Evolutionary conservation across 192 early-diverging fungal species (phyloP), one percentile per base, ranked within the genome.

Genomic region (Podila minutissima): DNA sequence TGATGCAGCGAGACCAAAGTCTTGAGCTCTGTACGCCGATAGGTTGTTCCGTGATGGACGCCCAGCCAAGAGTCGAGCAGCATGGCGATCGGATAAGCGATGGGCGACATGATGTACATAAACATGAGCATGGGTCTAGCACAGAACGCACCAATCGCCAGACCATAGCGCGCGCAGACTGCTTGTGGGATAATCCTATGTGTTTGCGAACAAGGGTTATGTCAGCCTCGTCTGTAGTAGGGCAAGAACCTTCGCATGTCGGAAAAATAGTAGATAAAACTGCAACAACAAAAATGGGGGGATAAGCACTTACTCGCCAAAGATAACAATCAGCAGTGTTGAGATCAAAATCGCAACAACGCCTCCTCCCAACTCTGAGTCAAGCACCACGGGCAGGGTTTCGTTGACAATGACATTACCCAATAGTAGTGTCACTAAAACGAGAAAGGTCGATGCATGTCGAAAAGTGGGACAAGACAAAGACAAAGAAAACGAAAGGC

Each of bases 381-480:
- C 89, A 68, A 94, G 89, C 62, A 96, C 72, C 35, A 95, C 92
- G 5, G 95, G 95, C 66, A 96, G 84, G 17, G 94, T 93, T 83
- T 98, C 96, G 83, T 98, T 98, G 48, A 98, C 86, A 26, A 98
- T 79, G 0, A 94, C 94, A 82, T 97, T 97, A 28, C 90, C 89
- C 37, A 98, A 78, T 15, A 98, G 71, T n/a, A 98, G 85, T 12
- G 96, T 96, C 5, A 95, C 93, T n/a, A 97, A 77, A 29, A 95
- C 86, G 38, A 19, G 31, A 37, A 38, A 1, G 15, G 28, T 19
- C 1, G 31, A 31, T 32, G 10, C 4, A 33, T 28, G 59, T 61
- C 28, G 3, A 60, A 19, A 26, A 41, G 11, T 41, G 38, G 38
- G 38, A 13, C 12, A 33, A 33, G 33, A 33, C 5, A 33, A 33